Evolutionary conservation across 768 basidiomycete species (phyloP), one percentile per base, ranked within the genome.

Genomic region (Russula compacta): DNA sequence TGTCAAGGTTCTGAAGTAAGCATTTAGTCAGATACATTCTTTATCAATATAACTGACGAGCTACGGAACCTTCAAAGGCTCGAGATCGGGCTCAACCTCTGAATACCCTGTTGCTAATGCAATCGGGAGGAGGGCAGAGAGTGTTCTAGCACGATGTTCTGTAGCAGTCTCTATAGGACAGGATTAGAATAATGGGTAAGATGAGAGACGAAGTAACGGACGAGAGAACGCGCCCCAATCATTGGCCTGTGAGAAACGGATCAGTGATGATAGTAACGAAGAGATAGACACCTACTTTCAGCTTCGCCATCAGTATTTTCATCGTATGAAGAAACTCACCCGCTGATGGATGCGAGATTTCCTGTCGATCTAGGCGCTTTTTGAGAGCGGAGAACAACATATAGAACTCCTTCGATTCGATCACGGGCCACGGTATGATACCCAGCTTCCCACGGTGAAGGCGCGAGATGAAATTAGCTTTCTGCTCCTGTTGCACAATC

Each of bases 361-460:
- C 60, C 60, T 84, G 82, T 48, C 73, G 71, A 60, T 84, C 80
- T 6, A 86, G 67, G 3, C 71, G 71, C 53, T 70, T 72, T 63
- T 80, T 82, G 35, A 86, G 63, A 0, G 71, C 68, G 0, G 74
- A 73, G 57, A 85, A 83, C n/a, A 84, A 66, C 2, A 68, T 73
- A 60, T 86, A 86, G 67, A 86, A 86, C 24, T 82, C 77, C 48
- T 70, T 75, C 0, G 84, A 84, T 65, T 83, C 81, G 35, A 86
- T 84, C 48, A 86, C 82, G 0, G 83, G 83, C 85, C 85, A 86
- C 4, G 84, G 84, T 12, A 85, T 76, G 15, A 86, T 85, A 40
- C 74, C 75, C 6, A 85, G 65, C 54, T 75, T 75, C 1, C 83
- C 83, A 0, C 75, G 73, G 59, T 85, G 85, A 6, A 85, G 74